phyloP scores from a whole-genome alignment of 176 grass and related monocot species.

The Stipa capillata region DNA sequence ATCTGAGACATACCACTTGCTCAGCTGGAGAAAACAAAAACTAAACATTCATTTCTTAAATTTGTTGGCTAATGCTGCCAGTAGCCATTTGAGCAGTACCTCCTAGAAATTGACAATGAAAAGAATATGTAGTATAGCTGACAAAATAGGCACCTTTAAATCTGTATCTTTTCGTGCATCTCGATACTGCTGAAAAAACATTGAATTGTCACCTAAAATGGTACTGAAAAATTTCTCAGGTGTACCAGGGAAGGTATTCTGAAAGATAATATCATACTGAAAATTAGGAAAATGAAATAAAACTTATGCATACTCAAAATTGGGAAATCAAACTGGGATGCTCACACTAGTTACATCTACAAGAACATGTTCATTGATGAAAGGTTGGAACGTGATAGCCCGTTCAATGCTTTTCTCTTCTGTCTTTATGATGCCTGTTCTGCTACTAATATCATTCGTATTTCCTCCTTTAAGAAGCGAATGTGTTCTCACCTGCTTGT shows the following conservation, averaged over 20 bases:
- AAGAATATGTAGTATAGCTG: conserved; percentile 1
- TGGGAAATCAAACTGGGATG: conserved; percentile 22
- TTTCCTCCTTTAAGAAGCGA: conserved; percentile 21
- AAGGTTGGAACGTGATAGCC: conserved; percentile 37
- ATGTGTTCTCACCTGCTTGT: conserved; percentile 45
- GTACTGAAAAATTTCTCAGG: conserved; percentile 61
- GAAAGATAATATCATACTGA: conserved; percentile 13
- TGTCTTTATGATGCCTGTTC: conserved; percentile 18
- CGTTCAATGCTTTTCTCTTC: conserved; percentile 29
- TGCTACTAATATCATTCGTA: conserved; percentile 10
- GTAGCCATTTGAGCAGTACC: no score
- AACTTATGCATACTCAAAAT: background rate
- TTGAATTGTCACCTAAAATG: conserved; percentile 68
- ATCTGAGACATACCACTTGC: conserved; percentile 58
- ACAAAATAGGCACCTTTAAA: conserved; percentile 56
- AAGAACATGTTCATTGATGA: conserved; percentile 78
- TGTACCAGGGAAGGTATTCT: conserved; percentile 83
- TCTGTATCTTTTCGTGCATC: conserved; percentile 75
- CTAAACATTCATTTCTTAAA: conserved; percentile 2
- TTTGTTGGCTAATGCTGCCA: conserved; percentile 22
- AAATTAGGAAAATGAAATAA: conserved; percentile 16
- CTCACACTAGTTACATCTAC: conserved; percentile 57
- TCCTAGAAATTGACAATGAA: conserved; percentile 26
- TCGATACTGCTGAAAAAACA: conserved; percentile 74
- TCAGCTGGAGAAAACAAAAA: conserved; percentile 46